Base-by-base conservation (phyloP, 2,329 filamentous ascomycete species). In the Penicillium griseofulvum region DNA sequence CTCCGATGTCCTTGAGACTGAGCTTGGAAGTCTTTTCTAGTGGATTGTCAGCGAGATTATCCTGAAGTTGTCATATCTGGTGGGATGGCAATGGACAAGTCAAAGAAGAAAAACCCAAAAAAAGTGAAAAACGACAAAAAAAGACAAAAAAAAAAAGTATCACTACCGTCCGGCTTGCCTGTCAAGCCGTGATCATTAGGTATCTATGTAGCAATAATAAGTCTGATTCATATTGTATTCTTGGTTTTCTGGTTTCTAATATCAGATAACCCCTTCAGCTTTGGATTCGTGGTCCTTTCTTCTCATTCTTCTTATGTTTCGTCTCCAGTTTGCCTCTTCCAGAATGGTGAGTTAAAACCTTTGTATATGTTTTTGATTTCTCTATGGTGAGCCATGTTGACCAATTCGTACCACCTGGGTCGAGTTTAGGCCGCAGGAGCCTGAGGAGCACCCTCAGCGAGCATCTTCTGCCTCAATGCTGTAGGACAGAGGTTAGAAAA, bases 401-500 rank as follows among this genome's bases (percentile, higher is more conserved):
- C 39, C 33, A 51, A 38, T 33, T 43, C 33, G 24, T 17, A 26
- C 11, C 33, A 31, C n/a, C 14, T 17, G 7, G n/a, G 19, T 38
- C 6, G 26, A 44, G 2, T 37, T 55, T 45, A 55, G 47, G 56
- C 65, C 12, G 68, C 66, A 50, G 62, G 65, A 50, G 67, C 69
- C 54, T 72, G 65, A 34, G 71, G 64, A 44, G 66, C 63, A 54
- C 70, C 67, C 58, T 78, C 75, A 59, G 68, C 74, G 36, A 82
- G 71, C 59, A 82, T 74, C 65, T 81, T 83, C 66, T 81, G 78
- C 58, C 80, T 74, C 64, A 83, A 68, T 36, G 80, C 79, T 81
- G 38, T 19, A 42, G 34, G 34, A 39, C 9, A 43, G 44, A 16
- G 24, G 49, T 69, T 65, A 70, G 67, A 58, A 49, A 54, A 28